These are phyloP conservation scores for Heliamphora pulchella DNA, from an alignment of 179 eudicot species.

Conservation along the genomic window DNA sequence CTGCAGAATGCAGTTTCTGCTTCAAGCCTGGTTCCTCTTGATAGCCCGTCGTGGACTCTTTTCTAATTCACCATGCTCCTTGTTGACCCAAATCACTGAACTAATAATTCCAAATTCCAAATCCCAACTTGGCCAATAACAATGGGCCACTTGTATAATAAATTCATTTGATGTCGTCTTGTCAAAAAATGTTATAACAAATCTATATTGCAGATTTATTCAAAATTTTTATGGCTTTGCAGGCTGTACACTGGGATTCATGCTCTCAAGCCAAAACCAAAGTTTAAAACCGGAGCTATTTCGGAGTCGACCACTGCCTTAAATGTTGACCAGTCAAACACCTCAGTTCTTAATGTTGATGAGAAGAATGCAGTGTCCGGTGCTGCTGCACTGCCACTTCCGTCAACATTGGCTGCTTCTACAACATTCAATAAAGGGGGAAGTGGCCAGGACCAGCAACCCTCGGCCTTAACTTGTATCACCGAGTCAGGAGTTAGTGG, in stretches of 20 bases:
- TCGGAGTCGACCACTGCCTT: constrained; percentile 69
- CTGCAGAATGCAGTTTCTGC: too few species aligned
- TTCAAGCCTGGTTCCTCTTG: too few species aligned
- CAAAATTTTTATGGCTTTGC: not conserved
- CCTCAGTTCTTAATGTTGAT: constrained; percentile 42
- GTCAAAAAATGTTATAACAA: too few species aligned
- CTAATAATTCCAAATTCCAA: too few species aligned
- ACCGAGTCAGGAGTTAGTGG: constrained; percentile 40
- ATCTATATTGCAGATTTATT: too few species aligned
- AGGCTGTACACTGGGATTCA: constrained; percentile 88
- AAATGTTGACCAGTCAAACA: constrained; percentile 58
- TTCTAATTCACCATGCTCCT: too few species aligned
- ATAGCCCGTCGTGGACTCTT: too few species aligned
- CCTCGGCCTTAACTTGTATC: constrained; percentile 21
- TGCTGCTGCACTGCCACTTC: constrained; percentile 26
- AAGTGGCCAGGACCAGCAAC: constrained; percentile 37
- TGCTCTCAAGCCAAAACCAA: constrained; percentile 72
- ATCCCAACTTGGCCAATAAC: too few species aligned
- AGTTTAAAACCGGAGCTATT: constrained; percentile 62
- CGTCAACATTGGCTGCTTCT: constrained; percentile 33
- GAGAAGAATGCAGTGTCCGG: constrained; percentile 37
- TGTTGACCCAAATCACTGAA: too few species aligned
- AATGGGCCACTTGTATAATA: too few species aligned
- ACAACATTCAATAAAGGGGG: constrained; percentile 40
- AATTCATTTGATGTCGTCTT: too few species aligned